These are phyloP conservation scores for Taxillus chinensis DNA, from an alignment of 164 flowering plant genomes.

Conservation along the genomic window DNA sequence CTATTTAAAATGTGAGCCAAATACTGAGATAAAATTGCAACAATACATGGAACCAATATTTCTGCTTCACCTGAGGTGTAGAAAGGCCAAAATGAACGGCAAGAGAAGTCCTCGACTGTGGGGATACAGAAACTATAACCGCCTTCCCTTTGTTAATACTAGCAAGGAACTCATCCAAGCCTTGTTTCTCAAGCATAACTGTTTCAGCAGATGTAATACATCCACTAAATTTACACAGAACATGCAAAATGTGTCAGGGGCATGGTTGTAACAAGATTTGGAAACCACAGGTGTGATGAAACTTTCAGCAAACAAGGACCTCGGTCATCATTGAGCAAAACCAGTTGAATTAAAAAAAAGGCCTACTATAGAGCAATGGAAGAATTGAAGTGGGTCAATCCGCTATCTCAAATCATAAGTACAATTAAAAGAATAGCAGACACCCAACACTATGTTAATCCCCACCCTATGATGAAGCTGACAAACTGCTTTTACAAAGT, in stretches of 20 bases:
- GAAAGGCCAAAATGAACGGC: constrained; percentile 80
- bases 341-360: too few species aligned
- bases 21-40: too few species aligned
- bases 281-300: not conserved
- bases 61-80: constrained; percentile 50
- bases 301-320: too few species aligned
- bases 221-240: constrained; percentile 49
- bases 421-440: too few species aligned
- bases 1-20: too few species aligned
- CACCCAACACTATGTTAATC: too few species aligned
- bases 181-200: constrained; percentile 95
- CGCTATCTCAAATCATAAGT: too few species aligned
- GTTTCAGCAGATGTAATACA: constrained; percentile 96
- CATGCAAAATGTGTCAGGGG: not conserved
- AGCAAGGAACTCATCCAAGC: constrained; percentile 82
- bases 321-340: too few species aligned
- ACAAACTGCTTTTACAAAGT: too few species aligned
- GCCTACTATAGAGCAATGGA: too few species aligned
- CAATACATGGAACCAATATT: not conserved
- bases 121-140: constrained; percentile 79
- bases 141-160: constrained; percentile 48
- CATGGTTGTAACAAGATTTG: not conserved
- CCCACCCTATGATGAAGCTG: too few species aligned
- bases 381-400: too few species aligned
- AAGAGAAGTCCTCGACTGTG: constrained; percentile 91